Base-by-base conservation (phyloP, 176 grass and related monocot species). In the Zoysia japonica region DNA sequence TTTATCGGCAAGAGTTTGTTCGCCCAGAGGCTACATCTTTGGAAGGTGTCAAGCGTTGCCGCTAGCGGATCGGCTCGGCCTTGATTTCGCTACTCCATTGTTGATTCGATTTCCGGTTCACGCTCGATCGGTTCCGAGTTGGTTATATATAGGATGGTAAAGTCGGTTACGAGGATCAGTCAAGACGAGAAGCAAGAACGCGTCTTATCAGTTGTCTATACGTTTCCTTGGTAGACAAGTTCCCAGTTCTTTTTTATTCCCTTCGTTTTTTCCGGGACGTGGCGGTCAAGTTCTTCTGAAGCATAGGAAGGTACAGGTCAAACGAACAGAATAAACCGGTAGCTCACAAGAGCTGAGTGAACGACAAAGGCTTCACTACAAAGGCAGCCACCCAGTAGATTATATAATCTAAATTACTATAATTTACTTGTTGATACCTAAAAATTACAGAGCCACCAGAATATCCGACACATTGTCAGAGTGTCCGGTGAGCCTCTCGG, bases 191-290 rank as follows among this genome's bases (percentile, higher is more conserved):
- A 60, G 67, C 11, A 9, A 5, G 80, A 64, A 64, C 65, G 11
- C 76, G 76, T 14, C 59, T 4, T 54, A 37, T 40, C 46, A 48
- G 3, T 4, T 54, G 44, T 40, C 46, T 56, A 2, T n/a, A 15
- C 63, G 54, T 84, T 84, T 56, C 73, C 86, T 78, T 83, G 68
- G 75, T 52, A 67, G 52, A 51, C 68, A 88, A 83, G 68, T 45
- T 75, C 28, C 28, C 38, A 46, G 16, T 36, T 36, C 3, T 0
- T 61, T 61, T 61, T 10, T 28, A 10, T 20, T 61, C 1, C 9
- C 19, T 20, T 59, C 20, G 19, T 59, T 20, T n/a, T 5, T 17
- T 56, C 17, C 2, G 56, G 28, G 56, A 28, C 56, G 6, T 60
- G 17, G n/a, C 7, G 28, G n/a, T n/a, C 56, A 60, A 60, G 56